Percentiles rank a stretch among this genome's conserved stretches.
Conservation (phyloP, 306 rosid species). For the Castanopsis chinensis region DNA sequence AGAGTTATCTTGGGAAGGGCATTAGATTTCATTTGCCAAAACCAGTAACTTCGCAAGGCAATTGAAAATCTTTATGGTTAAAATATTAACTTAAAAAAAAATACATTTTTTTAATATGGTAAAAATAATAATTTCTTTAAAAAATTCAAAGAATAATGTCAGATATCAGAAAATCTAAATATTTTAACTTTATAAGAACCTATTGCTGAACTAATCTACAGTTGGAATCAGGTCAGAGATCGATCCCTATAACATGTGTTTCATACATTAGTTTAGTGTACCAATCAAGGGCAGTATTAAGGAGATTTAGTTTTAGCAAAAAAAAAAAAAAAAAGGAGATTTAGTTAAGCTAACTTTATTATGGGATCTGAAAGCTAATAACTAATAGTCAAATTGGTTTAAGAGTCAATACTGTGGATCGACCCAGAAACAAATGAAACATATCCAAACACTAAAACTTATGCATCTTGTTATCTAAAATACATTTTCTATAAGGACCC, state of each 20-base stretch:
- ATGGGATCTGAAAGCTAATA: not conserved
- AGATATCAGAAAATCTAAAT: not conserved
- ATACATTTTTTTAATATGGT: too few species aligned
- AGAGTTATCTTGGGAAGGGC: too few species aligned
- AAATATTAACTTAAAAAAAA: too few species aligned
- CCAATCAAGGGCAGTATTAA: not conserved
- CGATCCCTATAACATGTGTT: not conserved
- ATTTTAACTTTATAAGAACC: not conserved
- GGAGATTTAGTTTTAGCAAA: not conserved
- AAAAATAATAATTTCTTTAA: not conserved
- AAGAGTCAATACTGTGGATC: not conserved
- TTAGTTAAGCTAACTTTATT: not conserved
- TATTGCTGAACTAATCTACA: not conserved
- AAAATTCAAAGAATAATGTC: not conserved
- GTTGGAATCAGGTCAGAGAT: not conserved
- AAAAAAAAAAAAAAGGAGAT: not conserved
- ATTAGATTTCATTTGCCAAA: too few species aligned
- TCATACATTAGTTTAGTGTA: not conserved
- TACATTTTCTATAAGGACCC: not conserved
- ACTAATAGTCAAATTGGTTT: not conserved
- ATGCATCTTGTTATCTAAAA: not conserved
- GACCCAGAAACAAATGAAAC: not conserved
- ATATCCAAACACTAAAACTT: not conserved
- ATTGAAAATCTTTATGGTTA: too few species aligned
- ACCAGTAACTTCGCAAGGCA: too few species aligned